Conservation (phyloP, 352 stramenopile species). For the Thraustochytrium sp. region DNA sequence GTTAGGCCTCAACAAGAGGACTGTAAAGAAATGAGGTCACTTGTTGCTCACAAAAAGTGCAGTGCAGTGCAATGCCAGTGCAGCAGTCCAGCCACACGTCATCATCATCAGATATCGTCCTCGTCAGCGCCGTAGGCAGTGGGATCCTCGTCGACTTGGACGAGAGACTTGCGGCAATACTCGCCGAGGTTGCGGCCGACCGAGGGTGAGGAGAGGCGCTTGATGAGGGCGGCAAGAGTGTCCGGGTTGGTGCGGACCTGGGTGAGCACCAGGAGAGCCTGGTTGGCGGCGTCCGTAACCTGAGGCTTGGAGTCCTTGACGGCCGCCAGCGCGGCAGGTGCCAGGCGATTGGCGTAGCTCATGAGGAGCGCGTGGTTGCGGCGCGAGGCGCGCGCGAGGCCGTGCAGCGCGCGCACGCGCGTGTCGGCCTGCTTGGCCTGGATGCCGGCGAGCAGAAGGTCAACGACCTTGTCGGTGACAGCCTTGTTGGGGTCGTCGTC, state of each 20-base stretch:
- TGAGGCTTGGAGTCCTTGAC: not conserved
- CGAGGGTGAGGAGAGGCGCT: not conserved
- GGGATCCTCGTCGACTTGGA: not conserved
- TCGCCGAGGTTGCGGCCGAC: not conserved
- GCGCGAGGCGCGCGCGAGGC: not conserved
- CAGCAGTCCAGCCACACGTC: too few species aligned
- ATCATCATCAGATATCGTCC: too few species aligned
- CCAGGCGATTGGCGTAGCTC: not conserved
- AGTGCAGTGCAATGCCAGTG: too few species aligned
- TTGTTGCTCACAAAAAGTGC: too few species aligned
- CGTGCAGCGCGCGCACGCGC: not conserved
- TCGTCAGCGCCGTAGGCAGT: too few species aligned
- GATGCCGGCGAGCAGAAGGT: not conserved
- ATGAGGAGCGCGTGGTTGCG: not conserved
- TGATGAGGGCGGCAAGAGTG: not conserved
- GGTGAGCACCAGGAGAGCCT: not conserved
- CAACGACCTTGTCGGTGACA: not conserved
- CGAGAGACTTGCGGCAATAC: slow-evolving; percentile 33
- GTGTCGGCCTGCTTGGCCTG: slow-evolving; percentile 3
- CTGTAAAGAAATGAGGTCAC: too few species aligned
- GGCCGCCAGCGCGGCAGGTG: not conserved
- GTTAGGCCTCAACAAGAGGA: too few species aligned
- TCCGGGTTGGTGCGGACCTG: not conserved
- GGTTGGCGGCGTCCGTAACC: not conserved
- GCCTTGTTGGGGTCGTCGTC: not conserved